phyloP scores from a whole-genome alignment of 371 early-diverging fungal species.

The Mucor circinelloides region DNA sequence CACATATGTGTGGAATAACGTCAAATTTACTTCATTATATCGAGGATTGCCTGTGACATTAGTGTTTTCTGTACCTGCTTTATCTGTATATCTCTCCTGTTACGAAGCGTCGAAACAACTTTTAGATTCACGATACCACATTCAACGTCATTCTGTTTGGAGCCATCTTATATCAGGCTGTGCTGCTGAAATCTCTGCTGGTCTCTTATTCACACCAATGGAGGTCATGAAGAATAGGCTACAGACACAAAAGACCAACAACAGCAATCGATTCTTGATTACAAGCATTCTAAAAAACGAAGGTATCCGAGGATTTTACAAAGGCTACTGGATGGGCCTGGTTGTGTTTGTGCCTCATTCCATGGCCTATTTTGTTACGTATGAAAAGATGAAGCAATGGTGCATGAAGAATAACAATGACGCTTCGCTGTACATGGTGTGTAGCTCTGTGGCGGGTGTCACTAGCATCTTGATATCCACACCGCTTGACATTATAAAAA shows the following conservation, averaged over 20 bases:
- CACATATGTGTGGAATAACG: not conserved
- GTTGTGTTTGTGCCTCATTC: constrained; percentile 68
- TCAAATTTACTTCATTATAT: constrained; percentile 36
- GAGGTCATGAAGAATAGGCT: constrained; percentile 75
- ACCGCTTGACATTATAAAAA: constrained; percentile 81
- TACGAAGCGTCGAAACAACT: constrained; percentile 70
- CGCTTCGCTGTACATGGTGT: constrained; percentile 50
- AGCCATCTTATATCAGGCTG: constrained; percentile 59
- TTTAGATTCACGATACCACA: constrained; percentile 16
- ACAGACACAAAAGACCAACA: constrained; percentile 35
- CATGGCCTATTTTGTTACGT: constrained; percentile 70
- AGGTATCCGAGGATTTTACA: constrained; percentile 68
- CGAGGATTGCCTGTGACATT: constrained; percentile 75
- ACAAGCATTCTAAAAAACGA: constrained; percentile 47
- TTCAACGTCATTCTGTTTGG: constrained; percentile 18
- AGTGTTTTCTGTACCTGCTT: constrained; percentile 72
- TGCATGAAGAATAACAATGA: constrained; percentile 37
- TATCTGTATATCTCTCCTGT: constrained; percentile 70
- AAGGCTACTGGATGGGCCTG: constrained; percentile 69
- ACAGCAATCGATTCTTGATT: constrained; percentile 26
- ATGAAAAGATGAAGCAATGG: constrained; percentile 71
- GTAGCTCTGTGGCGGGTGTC: constrained; percentile 64
- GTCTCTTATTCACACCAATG: constrained; percentile 79
- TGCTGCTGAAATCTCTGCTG: constrained; percentile 58
- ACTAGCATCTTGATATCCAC: constrained; percentile 66